Evolutionary conservation across 1,284 basidiomycete genomes (phyloP).

Genomic region (Trametes polyzona): DNA sequence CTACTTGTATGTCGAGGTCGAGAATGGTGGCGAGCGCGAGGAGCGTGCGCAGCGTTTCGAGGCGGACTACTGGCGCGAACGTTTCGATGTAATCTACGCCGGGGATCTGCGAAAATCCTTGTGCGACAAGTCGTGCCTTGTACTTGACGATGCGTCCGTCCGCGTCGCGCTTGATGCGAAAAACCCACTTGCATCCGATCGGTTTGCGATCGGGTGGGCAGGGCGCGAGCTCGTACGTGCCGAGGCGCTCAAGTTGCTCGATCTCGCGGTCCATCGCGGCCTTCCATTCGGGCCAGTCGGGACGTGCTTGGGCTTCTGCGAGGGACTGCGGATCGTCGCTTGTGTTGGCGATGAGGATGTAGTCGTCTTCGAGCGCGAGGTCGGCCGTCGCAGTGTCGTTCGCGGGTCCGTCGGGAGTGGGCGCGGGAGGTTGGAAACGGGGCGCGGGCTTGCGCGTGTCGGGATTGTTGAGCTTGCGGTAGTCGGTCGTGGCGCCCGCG

Average conservation of each 20-base stretch:
- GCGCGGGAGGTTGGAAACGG: not conserved
- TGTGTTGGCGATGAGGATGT: too few species aligned
- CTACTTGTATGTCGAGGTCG: too few species aligned
- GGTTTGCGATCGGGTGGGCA: slow-evolving; percentile 31
- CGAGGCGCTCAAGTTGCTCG: slow-evolving; percentile 26
- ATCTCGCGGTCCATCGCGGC: slow-evolving; percentile 39
- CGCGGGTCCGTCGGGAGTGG: not conserved
- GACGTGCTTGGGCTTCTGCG: too few species aligned
- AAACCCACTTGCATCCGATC: slow-evolving; percentile 39
- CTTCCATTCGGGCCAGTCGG: slow-evolving; percentile 34
- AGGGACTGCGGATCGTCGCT: too few species aligned
- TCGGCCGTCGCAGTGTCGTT: not conserved
- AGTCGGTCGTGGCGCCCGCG: too few species aligned
- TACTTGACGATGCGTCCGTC: slow-evolving; percentile 27
- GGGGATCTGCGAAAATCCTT: slow-evolving; percentile 13
- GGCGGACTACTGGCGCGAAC: slow-evolving; percentile 37
- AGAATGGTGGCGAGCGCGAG: slow-evolving; percentile 39
- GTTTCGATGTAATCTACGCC: slow-evolving; percentile 45
- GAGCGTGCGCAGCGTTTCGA: slow-evolving; percentile 32
- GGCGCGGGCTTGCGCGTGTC: not conserved
- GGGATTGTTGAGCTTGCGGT: not conserved
- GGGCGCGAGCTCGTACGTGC: slow-evolving; percentile 28
- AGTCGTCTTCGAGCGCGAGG: not conserved
- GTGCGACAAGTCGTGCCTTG: slow-evolving; percentile 15
- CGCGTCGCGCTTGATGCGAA: slow-evolving; percentile 35